Evolutionary conservation across 768 basidiomycete species (phyloP).

Genomic region (Kwoniella botswanensis): DNA sequence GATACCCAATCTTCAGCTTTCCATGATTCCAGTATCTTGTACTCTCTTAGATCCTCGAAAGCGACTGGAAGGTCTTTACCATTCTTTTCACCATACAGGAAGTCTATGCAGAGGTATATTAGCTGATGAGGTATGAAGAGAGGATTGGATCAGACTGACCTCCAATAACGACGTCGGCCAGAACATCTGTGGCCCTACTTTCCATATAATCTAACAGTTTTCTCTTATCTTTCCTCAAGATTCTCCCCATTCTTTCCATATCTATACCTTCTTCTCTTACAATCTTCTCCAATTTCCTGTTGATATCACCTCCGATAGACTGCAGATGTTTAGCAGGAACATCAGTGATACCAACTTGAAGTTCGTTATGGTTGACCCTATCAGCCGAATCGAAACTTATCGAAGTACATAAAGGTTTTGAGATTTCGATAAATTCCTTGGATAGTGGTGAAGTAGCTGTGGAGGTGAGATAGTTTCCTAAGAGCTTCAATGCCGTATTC

Average conservation of each 20-base stretch:
- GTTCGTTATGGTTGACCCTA: conserved; percentile 71
- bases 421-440: conserved; percentile 90
- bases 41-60: conserved; percentile 80
- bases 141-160: conserved; percentile 32
- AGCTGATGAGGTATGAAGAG: not conserved
- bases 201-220: conserved; percentile 64
- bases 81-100: conserved; percentile 81
- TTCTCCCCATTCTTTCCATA: conserved; percentile 84
- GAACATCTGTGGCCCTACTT: conserved; percentile 44
- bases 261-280: conserved; percentile 73
- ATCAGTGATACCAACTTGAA: conserved; percentile 79
- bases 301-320: conserved; percentile 72
- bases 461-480: conserved; percentile 86
- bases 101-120: conserved; percentile 62
- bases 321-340: conserved; percentile 80
- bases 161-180: conserved; percentile 51
- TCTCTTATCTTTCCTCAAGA: conserved; percentile 84
- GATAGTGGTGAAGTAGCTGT: conserved; percentile 60
- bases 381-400: conserved; percentile 82
- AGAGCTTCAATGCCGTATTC: conserved; percentile 75
- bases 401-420: conserved; percentile 78
- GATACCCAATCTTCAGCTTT: conserved; percentile 74
- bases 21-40: conserved; percentile 72
- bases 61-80: conserved; percentile 75
- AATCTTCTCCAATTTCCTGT: conserved; percentile 71